Base-by-base conservation (phyloP, 164 flowering plant species). In the Tetracentron sinense region DNA sequence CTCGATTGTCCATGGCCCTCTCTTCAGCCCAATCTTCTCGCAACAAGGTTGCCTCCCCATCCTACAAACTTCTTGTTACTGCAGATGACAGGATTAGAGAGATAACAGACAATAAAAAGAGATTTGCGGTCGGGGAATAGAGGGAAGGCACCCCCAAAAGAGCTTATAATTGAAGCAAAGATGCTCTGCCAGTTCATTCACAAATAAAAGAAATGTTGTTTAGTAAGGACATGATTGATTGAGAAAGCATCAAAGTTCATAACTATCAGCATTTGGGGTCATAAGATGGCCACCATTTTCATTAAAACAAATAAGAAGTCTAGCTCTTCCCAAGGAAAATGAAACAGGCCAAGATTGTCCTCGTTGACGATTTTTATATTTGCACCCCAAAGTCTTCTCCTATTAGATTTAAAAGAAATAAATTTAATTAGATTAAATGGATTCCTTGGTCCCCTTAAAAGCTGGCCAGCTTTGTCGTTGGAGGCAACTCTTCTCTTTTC, bases 21-120 rank as follows among this genome's bases (percentile, higher is more conserved):
- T 70, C 76, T 83, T 88, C 79, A 88, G 61, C 20, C 96, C 92
- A 42, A 83, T 63, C 71, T 88, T 86, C 38, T 84, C 92, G 66
- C 96, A 84, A 42, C 96, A 88, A 28, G 96, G 92, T 35, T 83
- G 82, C 63, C 96, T 80, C 57, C 88, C 96, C 96, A 88, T 88
- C 16, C 42, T 12, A 46, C 15, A 61, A 49, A 22, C 23, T 17
- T 44, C n/a, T n/a, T n/a, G n/a, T 51, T n/a, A n/a, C n/a, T 4
- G 46, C 23, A 12, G 2, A 17, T 27, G 14, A 15, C 1, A 22
- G 23, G 26, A 26, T 14, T 26, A 20, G 8, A 50, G 28, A 7
- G 30, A 14, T n/a, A 49, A n/a, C n/a, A n/a, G n/a, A n/a, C n/a
- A n/a, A n/a, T n/a, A n/a, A n/a, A n/a, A n/a, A 19, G 28, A 33